These are phyloP conservation scores for Pseudocercospora cruenta DNA, from an alignment of 2,329 filamentous ascomycete species.

Conservation along the genomic window DNA sequence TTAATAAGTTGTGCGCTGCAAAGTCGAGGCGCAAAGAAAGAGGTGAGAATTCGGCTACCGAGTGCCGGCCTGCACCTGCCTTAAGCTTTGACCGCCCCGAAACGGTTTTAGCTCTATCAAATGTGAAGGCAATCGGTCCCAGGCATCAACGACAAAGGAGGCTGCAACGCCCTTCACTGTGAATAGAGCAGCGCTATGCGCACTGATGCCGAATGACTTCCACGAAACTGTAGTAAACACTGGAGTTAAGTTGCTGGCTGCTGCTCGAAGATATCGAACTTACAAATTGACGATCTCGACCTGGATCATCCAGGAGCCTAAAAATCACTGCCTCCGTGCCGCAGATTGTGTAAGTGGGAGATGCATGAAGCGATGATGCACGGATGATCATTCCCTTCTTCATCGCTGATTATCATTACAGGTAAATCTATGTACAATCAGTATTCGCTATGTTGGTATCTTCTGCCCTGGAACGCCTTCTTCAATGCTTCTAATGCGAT, in stretches of 20 bases:
- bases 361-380: neutral
- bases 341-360: neutral
- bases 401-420: conserved; percentile 14
- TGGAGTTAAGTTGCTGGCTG: neutral
- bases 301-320: neutral
- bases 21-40: neutral
- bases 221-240: neutral
- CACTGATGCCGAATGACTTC: neutral
- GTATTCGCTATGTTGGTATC: conserved; percentile 20
- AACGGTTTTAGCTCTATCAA: neutral
- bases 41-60: neutral
- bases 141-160: neutral
- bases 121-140: neutral
- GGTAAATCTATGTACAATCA: conserved; percentile 18
- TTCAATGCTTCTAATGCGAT: conserved; percentile 11
- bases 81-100: neutral
- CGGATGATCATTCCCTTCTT: neutral
- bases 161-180: neutral
- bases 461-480: conserved; percentile 18
- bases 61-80: neutral
- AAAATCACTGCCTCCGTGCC: too few relatives aligned
- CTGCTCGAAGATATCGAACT: neutral
- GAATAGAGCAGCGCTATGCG: neutral
- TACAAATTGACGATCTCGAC: neutral
- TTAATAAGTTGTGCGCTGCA: neutral